Evolutionary conservation across 192 early-diverging fungal genomes (phyloP).

Genomic region (Diversispora eburnea): DNA sequence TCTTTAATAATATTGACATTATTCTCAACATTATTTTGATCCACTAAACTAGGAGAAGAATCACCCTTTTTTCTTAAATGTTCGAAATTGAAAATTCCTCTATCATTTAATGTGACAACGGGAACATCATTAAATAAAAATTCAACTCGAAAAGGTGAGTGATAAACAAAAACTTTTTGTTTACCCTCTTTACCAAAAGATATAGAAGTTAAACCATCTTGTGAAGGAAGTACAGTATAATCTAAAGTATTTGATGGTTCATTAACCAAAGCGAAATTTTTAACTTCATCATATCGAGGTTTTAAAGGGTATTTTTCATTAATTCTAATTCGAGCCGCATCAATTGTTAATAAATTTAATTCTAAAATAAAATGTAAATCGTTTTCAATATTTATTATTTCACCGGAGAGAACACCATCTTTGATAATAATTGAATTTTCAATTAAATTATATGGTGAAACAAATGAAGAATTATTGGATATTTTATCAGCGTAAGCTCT

Average conservation of each 20-base stretch:
- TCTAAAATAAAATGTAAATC: conserved; percentile 43
- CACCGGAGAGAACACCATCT: conserved; percentile 49
- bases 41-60: conserved; percentile 31
- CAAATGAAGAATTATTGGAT: conserved; percentile 25
- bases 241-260: conserved; percentile 29
- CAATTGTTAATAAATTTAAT: conserved; percentile 54
- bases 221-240: conserved; percentile 22
- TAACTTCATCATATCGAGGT: conserved; percentile 68
- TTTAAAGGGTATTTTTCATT: conserved; percentile 64
- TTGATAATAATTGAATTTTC: conserved; percentile 55
- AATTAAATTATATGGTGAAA: conserved; percentile 63
- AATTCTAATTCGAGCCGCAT: conserved; percentile 55
- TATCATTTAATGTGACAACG: conserved; percentile 75
- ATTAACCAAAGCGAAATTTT: conserved; percentile 53
- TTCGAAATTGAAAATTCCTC: conserved; percentile 83
- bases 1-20: conserved; percentile 41
- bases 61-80: conserved; percentile 59
- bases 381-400: conserved; percentile 52
- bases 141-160: conserved; percentile 60
- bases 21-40: conserved; percentile 38
- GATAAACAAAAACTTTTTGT: conserved; percentile 47
- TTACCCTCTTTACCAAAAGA: conserved; percentile 40
- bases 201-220: conserved; percentile 37
- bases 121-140: conserved; percentile 52
- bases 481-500: conserved; percentile 71